These are phyloP conservation scores for Aspergillus sp. DNA, from an alignment of 2,329 filamentous ascomycete species.

Conservation along the genomic window DNA sequence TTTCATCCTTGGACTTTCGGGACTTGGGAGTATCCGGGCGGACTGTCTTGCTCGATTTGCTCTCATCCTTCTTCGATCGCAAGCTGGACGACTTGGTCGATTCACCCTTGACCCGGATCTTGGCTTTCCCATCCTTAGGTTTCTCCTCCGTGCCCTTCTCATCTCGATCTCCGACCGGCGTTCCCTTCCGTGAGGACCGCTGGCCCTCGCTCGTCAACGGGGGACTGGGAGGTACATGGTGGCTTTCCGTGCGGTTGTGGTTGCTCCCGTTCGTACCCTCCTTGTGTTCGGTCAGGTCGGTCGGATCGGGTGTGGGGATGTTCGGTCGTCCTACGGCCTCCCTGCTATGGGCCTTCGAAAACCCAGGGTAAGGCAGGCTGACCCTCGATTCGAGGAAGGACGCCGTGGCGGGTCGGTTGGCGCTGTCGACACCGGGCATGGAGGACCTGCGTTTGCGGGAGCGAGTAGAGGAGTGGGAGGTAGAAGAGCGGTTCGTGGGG, in stretches of 20 bases:
- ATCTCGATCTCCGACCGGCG: constrained; percentile 20
- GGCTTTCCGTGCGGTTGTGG: constrained; percentile 18
- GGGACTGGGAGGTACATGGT: constrained; percentile 38
- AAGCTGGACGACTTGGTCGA: constrained; percentile 34
- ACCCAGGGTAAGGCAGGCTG: constrained; percentile 64
- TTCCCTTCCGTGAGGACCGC: constrained; percentile 27
- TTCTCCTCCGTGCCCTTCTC: constrained; percentile 27
- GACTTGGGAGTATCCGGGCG: constrained; percentile 32
- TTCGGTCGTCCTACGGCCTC: constrained; percentile 56
- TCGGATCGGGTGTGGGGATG: constrained; percentile 60
- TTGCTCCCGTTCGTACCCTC: constrained; percentile 26
- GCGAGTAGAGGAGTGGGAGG: constrained; percentile 16
- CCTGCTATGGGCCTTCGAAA: constrained; percentile 87
- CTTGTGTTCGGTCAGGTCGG: constrained; percentile 51
- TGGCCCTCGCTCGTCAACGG: constrained; percentile 39
- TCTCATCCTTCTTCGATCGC: constrained; percentile 30
- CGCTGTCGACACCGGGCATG: constrained; percentile 43
- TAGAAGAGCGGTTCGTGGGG: constrained; percentile 21
- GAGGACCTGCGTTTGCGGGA: constrained; percentile 34
- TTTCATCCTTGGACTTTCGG: constrained; percentile 24
- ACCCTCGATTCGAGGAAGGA: constrained; percentile 37
- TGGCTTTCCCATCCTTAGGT: constrained; percentile 25
- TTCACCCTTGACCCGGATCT: constrained; percentile 28
- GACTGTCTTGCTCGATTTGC: constrained; percentile 27
- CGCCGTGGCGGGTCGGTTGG: constrained; percentile 22